Evolutionary conservation across 2,329 filamentous ascomycete species (phyloP).

Genomic region (Blastomyces parvus): DNA sequence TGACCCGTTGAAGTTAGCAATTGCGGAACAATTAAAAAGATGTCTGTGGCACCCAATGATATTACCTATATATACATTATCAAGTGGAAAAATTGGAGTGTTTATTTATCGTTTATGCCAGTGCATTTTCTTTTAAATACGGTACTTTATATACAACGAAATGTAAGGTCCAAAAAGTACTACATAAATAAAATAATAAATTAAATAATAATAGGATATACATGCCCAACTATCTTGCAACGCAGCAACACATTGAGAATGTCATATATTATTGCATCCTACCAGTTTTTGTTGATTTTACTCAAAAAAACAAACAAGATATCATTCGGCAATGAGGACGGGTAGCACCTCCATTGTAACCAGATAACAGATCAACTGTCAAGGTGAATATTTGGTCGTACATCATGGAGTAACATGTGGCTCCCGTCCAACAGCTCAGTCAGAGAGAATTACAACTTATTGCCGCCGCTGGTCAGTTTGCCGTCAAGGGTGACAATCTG

Average conservation of each 20-base stretch:
- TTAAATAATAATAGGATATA: not conserved
- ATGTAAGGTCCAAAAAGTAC: not conserved
- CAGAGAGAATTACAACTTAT: not conserved
- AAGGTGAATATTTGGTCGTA: not conserved
- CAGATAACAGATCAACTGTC: not conserved
- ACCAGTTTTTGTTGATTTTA: not conserved
- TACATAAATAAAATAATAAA: too few species aligned
- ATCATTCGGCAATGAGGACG: not conserved
- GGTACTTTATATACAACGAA: not conserved
- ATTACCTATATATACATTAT: not conserved
- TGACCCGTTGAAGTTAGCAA: not conserved
- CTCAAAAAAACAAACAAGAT: not conserved
- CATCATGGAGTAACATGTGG: not conserved
- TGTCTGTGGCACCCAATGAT: not conserved
- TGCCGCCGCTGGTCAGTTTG: constrained; percentile 8
- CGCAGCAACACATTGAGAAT: not conserved
- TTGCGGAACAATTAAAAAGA: not conserved
- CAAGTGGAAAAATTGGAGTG: not conserved
- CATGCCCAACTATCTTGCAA: not conserved
- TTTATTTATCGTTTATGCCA: not conserved
- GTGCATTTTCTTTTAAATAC: not conserved
- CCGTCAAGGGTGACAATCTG: constrained; percentile 48
- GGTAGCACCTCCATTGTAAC: not conserved
- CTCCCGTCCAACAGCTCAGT: not conserved
- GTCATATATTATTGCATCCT: not conserved